phyloP scores from a whole-genome alignment of 2,329 filamentous ascomycete species.

The Cyanodermella asteris region DNA sequence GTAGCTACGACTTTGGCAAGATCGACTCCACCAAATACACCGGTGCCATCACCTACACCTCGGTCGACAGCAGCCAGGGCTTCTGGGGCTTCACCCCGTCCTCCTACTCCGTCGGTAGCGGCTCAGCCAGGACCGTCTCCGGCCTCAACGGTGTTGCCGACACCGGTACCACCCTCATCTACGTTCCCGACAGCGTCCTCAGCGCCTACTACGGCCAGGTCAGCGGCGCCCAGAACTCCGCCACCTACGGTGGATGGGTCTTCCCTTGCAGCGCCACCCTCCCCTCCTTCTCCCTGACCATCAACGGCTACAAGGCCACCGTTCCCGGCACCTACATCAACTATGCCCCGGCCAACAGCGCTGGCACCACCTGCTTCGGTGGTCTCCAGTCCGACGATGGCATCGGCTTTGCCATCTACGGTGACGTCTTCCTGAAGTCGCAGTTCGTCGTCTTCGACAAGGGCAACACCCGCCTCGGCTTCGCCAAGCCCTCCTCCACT shows the following conservation, averaged over 20 bases:
- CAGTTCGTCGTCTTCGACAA: slow-evolving; percentile 55
- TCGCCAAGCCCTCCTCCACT: too few species aligned
- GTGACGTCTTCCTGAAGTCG: slow-evolving; percentile 60
- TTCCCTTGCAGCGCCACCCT: slow-evolving; percentile 29
- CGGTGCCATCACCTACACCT: slow-evolving; percentile 33
- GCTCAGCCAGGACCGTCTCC: slow-evolving; percentile 15
- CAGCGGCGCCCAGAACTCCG: slow-evolving; percentile 25
- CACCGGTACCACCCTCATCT: slow-evolving; percentile 47
- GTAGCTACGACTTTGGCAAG: slow-evolving; percentile 35
- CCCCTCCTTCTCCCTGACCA: slow-evolving; percentile 31
- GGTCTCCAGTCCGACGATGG: slow-evolving; percentile 45
- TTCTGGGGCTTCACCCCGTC: slow-evolving; percentile 41
- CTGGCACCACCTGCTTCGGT: slow-evolving; percentile 39
- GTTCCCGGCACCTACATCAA: slow-evolving; percentile 34
- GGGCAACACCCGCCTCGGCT: slow-evolving; percentile 27
- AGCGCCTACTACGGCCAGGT: slow-evolving; percentile 38
- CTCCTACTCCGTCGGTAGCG: slow-evolving; percentile 32
- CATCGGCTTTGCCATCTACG: slow-evolving; percentile 47
- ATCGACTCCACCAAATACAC: slow-evolving; percentile 37
- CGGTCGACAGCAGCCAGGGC: slow-evolving; percentile 33
- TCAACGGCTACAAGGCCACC: slow-evolving; percentile 26
- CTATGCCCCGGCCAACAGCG: slow-evolving; percentile 14
- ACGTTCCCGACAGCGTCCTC: slow-evolving; percentile 32
- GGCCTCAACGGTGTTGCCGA: slow-evolving; percentile 39
- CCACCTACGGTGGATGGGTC: slow-evolving; percentile 30